Evolutionary conservation across 176 grass and related monocot genomes (phyloP).

Genomic region (Triticum urartu): DNA sequence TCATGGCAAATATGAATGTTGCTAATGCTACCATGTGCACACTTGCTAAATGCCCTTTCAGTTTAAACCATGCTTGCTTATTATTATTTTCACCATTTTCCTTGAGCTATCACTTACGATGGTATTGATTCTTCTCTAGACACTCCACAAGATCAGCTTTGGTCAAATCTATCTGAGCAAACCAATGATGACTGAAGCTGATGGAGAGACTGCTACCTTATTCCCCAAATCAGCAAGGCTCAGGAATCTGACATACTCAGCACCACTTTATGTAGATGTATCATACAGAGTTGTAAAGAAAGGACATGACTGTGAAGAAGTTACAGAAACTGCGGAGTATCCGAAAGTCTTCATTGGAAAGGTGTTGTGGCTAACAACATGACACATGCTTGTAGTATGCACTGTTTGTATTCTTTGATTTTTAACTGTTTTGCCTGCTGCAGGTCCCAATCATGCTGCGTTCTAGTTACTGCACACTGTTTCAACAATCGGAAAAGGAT

Average conservation of each 20-base stretch:
- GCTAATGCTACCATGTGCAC: constrained; percentile 1
- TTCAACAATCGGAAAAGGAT: constrained; percentile 93
- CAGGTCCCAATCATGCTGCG: constrained; percentile 95
- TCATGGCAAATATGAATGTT: neutral
- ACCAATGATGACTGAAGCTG: constrained; percentile 96
- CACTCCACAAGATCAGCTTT: constrained; percentile 93
- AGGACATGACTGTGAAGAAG: constrained; percentile 98
- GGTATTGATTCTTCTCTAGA: constrained; percentile 52
- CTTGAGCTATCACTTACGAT: constrained; percentile 9
- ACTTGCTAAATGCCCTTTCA: constrained; percentile 22
- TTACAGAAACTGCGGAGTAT: constrained; percentile 86
- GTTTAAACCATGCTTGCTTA: neutral
- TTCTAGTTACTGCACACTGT: constrained; percentile 91
- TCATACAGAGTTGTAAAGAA: constrained; percentile 93
- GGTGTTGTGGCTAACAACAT: constrained; percentile 41
- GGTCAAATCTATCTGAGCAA: constrained; percentile 92
- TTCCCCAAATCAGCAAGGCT: constrained; percentile 95
- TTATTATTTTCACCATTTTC: constrained; percentile 8
- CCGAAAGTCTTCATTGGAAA: constrained; percentile 98
- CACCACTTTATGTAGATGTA: constrained; percentile 91
- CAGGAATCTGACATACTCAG: constrained; percentile 92
- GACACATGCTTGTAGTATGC: constrained; percentile 13
- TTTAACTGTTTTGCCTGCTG: neutral
- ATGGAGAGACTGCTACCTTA: constrained; percentile 93
- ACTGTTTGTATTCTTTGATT: constrained; percentile 12